Evolutionary conservation across 306 rosid species (phyloP), one percentile per base, ranked within the genome.

Genomic region (Dalbergia cultrata): DNA sequence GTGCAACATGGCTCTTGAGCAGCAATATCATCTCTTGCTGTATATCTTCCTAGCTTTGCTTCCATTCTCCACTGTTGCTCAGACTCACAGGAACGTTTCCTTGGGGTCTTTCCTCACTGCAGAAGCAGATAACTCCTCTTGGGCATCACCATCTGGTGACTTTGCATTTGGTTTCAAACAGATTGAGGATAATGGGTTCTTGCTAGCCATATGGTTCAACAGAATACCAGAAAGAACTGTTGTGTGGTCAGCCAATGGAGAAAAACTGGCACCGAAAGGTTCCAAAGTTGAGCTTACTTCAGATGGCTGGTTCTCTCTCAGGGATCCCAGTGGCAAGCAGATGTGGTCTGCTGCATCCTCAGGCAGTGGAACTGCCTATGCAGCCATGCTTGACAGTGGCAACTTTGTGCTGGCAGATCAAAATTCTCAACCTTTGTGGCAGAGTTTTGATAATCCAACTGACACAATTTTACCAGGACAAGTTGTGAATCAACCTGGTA

Each of bases 141-240:
- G 82, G 90, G 1, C 13, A 45, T 89, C 88, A 0, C 82, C 81
- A 59, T 72, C 83, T 17, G 84, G 90, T 13, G 87, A 84, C 5
- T 88, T 84, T 65, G 82, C 87, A 45, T 62, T 88, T 12, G 90
- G 88, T n/a, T 88, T 88, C 60, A 77, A 7, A 11, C 22, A 67
- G 11, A 39, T 79, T 18, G 64, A 17, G 13, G 17, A 9, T 7
- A 22, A 61, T 10, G 81, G 85, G 0, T 89, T 75, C 69, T 14
- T 86, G n/a, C 77, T 86, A 9, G 80, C 90, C 66, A 82, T 84
- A 57, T 84, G 86, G 88, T 86, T 79, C 84, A 17, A 86, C 52
- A 82, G 73, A 54, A 82, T 79, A 37, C 72, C 71, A 1, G 66
- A 89, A 11, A 79, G 41, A 57, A 86, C 88, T 2, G 49, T 84